Conservation (phyloP, 305 asterid genomes). For the Fraxinus dipetala region DNA sequence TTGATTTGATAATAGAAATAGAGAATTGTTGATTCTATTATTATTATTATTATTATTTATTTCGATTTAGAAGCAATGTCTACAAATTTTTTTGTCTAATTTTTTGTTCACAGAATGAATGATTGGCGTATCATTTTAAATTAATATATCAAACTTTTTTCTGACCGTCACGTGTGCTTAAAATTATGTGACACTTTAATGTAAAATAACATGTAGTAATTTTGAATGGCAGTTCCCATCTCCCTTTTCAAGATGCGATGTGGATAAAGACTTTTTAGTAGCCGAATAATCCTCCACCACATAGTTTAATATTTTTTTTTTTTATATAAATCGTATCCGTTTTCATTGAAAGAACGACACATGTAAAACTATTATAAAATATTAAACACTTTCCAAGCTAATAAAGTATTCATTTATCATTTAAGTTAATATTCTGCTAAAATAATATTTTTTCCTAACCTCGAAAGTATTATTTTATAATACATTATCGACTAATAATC, state of each 20-base stretch:
- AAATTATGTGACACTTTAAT: neutral
- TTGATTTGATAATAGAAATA: neutral
- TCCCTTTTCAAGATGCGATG: neutral
- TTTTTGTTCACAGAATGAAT: too few relatives aligned
- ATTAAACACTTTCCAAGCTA: neutral
- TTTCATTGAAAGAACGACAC: neutral
- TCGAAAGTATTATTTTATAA: neutral
- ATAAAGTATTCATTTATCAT: neutral
- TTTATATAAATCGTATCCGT: neutral
- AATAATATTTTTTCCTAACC: neutral
- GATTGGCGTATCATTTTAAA: neutral
- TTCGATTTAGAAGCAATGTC: neutral
- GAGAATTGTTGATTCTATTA: too few relatives aligned
- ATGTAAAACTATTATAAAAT: neutral
- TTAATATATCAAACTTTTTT: too few relatives aligned
- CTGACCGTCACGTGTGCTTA: neutral
- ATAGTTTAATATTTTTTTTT: neutral
- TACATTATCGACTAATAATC: neutral
- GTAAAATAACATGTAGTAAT: too few relatives aligned
- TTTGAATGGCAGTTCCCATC: neutral
- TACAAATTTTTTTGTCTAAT: neutral
- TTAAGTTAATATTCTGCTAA: neutral
- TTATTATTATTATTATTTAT: too few relatives aligned
- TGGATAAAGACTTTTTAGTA: neutral
- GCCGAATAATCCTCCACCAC: neutral